Evolutionary conservation across 78 protist genomes (phyloP), one percentile per base, ranked within the genome.

Genomic region (Ministeria vibrans): DNA sequence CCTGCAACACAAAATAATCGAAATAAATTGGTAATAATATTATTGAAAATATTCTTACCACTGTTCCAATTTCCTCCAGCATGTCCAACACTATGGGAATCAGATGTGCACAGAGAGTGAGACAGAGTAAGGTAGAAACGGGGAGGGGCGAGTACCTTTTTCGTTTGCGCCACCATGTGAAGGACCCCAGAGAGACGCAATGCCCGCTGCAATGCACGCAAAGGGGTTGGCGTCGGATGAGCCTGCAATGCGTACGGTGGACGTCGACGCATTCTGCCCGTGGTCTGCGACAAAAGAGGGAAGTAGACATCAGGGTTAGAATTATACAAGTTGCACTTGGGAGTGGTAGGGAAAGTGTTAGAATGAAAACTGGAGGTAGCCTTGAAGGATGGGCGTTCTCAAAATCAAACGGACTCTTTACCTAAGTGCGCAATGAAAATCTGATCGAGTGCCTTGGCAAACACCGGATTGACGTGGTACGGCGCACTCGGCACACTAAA

Each of bases 141-240:
- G n/a, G n/a, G n/a, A n/a, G n/a, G n/a, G n/a, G n/a, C 73, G n/a
- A n/a, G n/a, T n/a, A n/a, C n/a, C 1, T 4, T 23, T 51, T 36
- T 85, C 93, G n/a, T 78, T 82, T 23, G 93, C 89, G 64, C 93
- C 95, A 25, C 95, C 95, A 70, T 92, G 95, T 6, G 73, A 73
- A 45, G 95, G 95, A 3, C 95, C 95, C 73, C 85, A 92, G 9
- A 92, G 76, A 25, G 95, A 93, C 38, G 86, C 76, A 6, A 86
- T 86, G 3, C 82, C 87, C 27, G 84, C 90, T 18, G 93, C 80
- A 28, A 89, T 78, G 43, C 78, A 61, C 0, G 87, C 75, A 51
- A 83, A 89, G 32, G 93, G 93, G 41, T 89, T 88, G 28, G 72
- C 84, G 13, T 41, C 39, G 15, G 91, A 66, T 25, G 85, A 75